Evolutionary conservation across 192 early-diverging fungal genomes (phyloP).

Genomic region (Linnemannia elongata): DNA sequence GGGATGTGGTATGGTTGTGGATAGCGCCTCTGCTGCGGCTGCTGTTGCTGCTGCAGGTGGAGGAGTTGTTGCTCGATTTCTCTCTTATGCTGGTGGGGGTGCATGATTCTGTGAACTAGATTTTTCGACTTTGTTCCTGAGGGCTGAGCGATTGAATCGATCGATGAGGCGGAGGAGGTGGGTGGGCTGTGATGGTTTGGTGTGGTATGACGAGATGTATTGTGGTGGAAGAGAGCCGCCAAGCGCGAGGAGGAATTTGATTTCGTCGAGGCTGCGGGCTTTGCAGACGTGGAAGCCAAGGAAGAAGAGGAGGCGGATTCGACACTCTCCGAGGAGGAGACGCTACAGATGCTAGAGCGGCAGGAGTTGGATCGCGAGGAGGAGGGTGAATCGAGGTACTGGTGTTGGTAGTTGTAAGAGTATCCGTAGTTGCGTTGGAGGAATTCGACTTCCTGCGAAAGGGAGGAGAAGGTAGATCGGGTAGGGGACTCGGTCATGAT

Average conservation of each 20-base stretch:
- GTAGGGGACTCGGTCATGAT: slow-evolving; percentile 34
- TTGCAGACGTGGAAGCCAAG: neutral
- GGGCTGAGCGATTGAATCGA: neutral
- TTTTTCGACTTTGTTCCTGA: slow-evolving; percentile 16
- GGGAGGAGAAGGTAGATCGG: neutral
- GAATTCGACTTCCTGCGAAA: slow-evolving; percentile 7
- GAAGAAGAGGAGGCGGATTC: neutral
- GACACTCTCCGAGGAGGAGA: neutral
- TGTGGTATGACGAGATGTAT: neutral
- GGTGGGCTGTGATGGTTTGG: neutral
- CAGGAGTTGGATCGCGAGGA: slow-evolving; percentile 36
- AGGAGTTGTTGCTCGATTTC: slow-evolving; percentile 7
- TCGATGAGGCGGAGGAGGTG: neutral
- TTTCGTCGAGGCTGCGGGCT: slow-evolving; percentile 2
- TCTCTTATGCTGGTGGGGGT: slow-evolving; percentile 24
- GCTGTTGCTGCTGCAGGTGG: neutral
- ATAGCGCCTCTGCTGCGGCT: neutral
- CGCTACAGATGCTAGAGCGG: slow-evolving; percentile 38
- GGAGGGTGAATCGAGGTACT: slow-evolving; percentile 15
- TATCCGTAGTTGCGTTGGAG: slow-evolving; percentile 1
- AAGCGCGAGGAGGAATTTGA: slow-evolving; percentile 6
- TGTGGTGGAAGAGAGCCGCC: slow-evolving; percentile 15
- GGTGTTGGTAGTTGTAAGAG: neutral
- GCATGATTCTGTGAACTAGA: slow-evolving; percentile 30
- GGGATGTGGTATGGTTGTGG: neutral